These are phyloP conservation scores for Brassica napus DNA, from an alignment of 345 rosid species.

Conservation along the genomic window DNA sequence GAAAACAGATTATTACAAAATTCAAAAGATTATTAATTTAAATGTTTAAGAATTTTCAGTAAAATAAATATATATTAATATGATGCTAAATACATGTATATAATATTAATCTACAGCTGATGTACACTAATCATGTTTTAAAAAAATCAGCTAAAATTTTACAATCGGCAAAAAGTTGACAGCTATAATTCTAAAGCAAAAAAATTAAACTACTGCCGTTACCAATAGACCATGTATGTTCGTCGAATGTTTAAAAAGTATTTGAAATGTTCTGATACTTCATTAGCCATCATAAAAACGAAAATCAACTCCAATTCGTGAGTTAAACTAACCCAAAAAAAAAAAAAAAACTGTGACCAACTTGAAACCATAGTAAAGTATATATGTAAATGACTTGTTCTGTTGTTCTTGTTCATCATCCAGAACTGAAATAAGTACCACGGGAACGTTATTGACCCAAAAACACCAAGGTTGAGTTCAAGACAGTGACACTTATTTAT, in stretches of 20 bases:
- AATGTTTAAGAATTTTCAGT: neutral
- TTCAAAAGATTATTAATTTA: no score
- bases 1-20: no score
- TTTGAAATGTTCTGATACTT: no score
- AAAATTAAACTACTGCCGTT: no score
- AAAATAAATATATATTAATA: no score
- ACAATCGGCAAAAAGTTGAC: no score
- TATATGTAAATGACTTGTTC: neutral
- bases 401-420: neutral
- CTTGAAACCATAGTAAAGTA: neutral
- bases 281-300: no score
- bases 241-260: neutral
- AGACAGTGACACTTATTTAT: constrained; percentile 34
- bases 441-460: neutral
- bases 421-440: neutral
- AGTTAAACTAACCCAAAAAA: neutral
- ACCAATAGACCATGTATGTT: neutral
- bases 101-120: neutral
- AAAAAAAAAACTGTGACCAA: neutral
- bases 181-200: neutral
- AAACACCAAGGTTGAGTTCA: constrained; percentile 20
- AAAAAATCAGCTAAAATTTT: no score
- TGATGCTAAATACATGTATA: neutral
- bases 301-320: neutral
- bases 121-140: neutral